Base-by-base conservation (phyloP, 805 yeast species). In the Pichia californica region DNA sequence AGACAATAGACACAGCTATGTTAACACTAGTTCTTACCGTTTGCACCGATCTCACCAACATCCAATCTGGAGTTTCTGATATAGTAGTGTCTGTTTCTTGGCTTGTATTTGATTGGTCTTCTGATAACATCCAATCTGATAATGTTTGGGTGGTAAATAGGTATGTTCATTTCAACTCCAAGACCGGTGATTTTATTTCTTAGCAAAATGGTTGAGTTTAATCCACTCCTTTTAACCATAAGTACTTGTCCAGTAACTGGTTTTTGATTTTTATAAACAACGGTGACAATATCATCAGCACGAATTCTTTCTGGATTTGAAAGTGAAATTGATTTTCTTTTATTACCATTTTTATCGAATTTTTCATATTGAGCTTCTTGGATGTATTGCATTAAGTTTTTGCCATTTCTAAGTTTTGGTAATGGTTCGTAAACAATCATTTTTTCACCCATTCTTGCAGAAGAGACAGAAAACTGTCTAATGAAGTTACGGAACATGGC, bases 31-130 rank as follows among this genome's bases (percentile, higher is more conserved):
- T 43, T 32, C 32, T 45, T 47, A 42, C 48, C 52, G 31, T 45
- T 61, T 16, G 69, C 64, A 55, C 79, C 85, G 47, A 83, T 62
- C 59, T 83, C 88, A 50, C 79, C 82, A 39, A 82, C 89, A 63
- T 86, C 95, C 62, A 80, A 67, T 58, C 77, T 80, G 40, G 82
- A 72, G 63, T 76, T 83, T 68, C 96, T 83, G 58, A 93, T 83
- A 66, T 87, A 93, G 73, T 83, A 89, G 55, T 88, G 91, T 71
- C 87, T 91, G 66, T 79, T 78, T 76, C 95, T 79, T 49, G 74
- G 71, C 70, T 83, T 78, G 64, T 87, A 81, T 57, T 74, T 76
- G 50, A 67, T 63, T 31, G 95, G 91, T 63, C 81, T 81, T 63
- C 84, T 75, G 49, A 91, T 63, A 31, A 88, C 63, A 64, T 89